Percentiles rank a stretch among this genome's conserved stretches.
phyloP scores from a whole-genome alignment of 129 eudicot genomes.

The Rutidosis leptorrhynchoides region DNA sequence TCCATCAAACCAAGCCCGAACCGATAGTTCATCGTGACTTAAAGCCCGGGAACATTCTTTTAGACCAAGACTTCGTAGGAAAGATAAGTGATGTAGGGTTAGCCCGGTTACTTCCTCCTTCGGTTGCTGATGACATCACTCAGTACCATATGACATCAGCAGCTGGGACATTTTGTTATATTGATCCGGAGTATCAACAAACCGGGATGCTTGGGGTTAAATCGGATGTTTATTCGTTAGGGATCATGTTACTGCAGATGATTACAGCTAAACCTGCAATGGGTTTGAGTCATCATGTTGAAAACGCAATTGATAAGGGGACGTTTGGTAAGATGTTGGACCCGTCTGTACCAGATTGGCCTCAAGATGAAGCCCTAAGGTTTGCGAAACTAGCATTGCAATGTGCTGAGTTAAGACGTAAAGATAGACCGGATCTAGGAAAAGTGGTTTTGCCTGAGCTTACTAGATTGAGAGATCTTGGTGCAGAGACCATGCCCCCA shows the following conservation, averaged over 20 bases:
- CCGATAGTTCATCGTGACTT: slow-evolving; percentile 69
- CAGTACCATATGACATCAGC: slow-evolving; percentile 56
- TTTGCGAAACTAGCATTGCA: slow-evolving; percentile 47
- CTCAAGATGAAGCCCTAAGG: slow-evolving; percentile 42
- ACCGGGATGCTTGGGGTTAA: slow-evolving; percentile 57
- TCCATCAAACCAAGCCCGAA: slow-evolving; percentile 71
- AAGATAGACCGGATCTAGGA: slow-evolving; percentile 58
- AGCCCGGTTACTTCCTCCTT: slow-evolving; percentile 51
- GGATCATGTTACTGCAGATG: slow-evolving; percentile 53
- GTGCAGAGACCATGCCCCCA: slow-evolving; percentile 36
- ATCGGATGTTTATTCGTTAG: slow-evolving; percentile 53
- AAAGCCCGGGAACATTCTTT: slow-evolving; percentile 65
- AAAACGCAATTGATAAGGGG: slow-evolving; percentile 40
- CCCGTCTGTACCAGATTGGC: slow-evolving; percentile 47
- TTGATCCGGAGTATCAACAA: slow-evolving; percentile 60
- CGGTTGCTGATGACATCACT: slow-evolving; percentile 43
- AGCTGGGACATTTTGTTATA: slow-evolving; percentile 61
- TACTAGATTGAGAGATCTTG: slow-evolving; percentile 38
- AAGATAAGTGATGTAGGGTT: slow-evolving; percentile 67
- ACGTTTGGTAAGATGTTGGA: slow-evolving; percentile 45
- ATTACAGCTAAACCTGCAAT: slow-evolving; percentile 55
- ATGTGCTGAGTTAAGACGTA: slow-evolving; percentile 50
- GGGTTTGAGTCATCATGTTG: slow-evolving; percentile 49
- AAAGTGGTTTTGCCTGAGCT: slow-evolving; percentile 56
- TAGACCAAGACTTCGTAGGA: slow-evolving; percentile 46